Evolutionary conservation across 495 filamentous ascomycete genomes (phyloP).

Genomic region (Aspergillus wentii): DNA sequence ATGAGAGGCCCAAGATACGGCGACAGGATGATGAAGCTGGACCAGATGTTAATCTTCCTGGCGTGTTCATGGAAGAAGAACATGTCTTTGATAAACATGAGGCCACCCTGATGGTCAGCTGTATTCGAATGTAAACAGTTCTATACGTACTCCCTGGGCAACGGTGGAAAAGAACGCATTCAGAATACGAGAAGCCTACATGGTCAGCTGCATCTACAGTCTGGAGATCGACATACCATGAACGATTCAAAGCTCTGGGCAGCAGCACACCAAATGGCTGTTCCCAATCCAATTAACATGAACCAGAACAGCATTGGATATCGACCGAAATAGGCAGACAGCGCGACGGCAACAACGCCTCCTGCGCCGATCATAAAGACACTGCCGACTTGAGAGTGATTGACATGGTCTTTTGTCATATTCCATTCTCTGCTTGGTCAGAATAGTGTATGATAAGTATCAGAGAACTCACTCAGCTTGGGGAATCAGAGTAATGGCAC

Average conservation of each 20-base stretch:
- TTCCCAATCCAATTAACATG: conserved; percentile 40
- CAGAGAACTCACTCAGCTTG: conserved; percentile 35
- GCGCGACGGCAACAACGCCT: conserved; percentile 50
- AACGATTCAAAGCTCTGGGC: conserved; percentile 50
- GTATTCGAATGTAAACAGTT: too few species aligned
- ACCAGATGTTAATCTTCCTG: conserved; percentile 61
- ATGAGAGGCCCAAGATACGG: conserved; percentile 59
- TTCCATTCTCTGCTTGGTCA: conserved; percentile 33
- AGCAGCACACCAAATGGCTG: conserved; percentile 49
- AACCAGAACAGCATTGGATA: conserved; percentile 56
- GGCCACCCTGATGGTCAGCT: conserved; percentile 49
- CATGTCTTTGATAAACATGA: conserved; percentile 62
- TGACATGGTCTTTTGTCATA: conserved; percentile 43
- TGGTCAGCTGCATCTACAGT: not conserved
- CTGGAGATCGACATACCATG: conserved; percentile 19
- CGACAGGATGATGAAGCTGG: conserved; percentile 45
- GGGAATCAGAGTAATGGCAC: conserved; percentile 48
- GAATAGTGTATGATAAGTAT: not conserved
- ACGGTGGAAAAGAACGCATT: conserved; percentile 63
- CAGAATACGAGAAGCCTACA: conserved; percentile 48
- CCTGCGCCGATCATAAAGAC: conserved; percentile 54
- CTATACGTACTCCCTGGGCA: conserved; percentile 34
- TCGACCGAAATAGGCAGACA: conserved; percentile 56
- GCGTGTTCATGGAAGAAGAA: conserved; percentile 63
- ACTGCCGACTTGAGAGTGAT: conserved; percentile 53